A percentile compares a stretch with the other conserved stretches of the same genome.
phyloP scores from a whole-genome alignment of 805 yeast species.

The Hanseniaspora singularis region DNA sequence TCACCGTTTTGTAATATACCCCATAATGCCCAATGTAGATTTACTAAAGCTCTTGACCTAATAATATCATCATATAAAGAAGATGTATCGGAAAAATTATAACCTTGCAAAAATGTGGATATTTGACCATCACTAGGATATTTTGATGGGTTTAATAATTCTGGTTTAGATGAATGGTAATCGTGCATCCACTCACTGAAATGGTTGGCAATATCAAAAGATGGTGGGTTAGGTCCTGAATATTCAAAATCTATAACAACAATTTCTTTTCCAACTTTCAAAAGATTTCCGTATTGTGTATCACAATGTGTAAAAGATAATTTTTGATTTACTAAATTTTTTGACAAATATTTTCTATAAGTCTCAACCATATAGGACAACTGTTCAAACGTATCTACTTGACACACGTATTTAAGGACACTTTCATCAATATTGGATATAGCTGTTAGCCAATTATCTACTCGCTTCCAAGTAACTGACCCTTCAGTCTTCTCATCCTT shows the following conservation, averaged over 20 bases:
- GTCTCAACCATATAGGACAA: slow-evolving; percentile 39
- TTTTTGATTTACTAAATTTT: slow-evolving; percentile 32
- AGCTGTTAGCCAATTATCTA: slow-evolving; percentile 56
- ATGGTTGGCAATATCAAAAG: slow-evolving; percentile 85
- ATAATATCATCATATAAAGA: slow-evolving; percentile 30
- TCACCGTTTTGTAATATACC: slow-evolving; percentile 69
- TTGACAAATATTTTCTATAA: slow-evolving; percentile 54
- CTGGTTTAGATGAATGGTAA: slow-evolving; percentile 48
- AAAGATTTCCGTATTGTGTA: slow-evolving; percentile 87
- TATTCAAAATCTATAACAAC: slow-evolving; percentile 96
- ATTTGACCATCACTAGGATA: slow-evolving; percentile 65
- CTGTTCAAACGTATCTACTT: slow-evolving; percentile 33
- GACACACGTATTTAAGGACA: slow-evolving; percentile 31
- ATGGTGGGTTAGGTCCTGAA: slow-evolving; percentile 81
- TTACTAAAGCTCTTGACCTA: slow-evolving; percentile 71
- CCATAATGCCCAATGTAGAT: slow-evolving; percentile 81
- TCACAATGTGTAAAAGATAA: slow-evolving; percentile 89
- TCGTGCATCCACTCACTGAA: slow-evolving; percentile 96
- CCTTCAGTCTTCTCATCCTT: slow-evolving; percentile 44
- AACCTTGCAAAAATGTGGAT: slow-evolving; percentile 48
- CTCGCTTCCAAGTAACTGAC: slow-evolving; percentile 57
- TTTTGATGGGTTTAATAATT: slow-evolving; percentile 33
- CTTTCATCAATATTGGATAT: slow-evolving; percentile 32
- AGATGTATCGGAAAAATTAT: slow-evolving; percentile 55
- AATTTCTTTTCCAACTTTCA: slow-evolving; percentile 60